Percentiles rank a stretch among this genome's conserved stretches.
phyloP scores from a whole-genome alignment of 257 asterid species.

The Agastache rugosa region DNA sequence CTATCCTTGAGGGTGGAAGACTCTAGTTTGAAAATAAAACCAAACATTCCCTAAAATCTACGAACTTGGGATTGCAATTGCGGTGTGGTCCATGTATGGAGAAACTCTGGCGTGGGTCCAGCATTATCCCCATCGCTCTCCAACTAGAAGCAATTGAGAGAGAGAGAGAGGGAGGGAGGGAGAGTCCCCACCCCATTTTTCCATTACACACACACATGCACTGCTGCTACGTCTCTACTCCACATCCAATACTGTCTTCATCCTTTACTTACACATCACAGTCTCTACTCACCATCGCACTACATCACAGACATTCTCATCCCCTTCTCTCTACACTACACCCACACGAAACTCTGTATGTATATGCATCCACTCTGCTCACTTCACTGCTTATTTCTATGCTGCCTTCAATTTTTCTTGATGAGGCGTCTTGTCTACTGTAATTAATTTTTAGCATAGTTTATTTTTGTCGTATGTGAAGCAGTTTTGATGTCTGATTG shows the following conservation, averaged over 20 bases:
- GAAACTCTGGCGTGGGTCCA: slow-evolving; percentile 44
- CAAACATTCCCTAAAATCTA: no score
- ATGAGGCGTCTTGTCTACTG: slow-evolving; percentile 11
- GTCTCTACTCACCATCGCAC: slow-evolving; percentile 16
- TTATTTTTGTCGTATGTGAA: slow-evolving; percentile 10
- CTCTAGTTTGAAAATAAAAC: no score
- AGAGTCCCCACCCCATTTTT: slow-evolving; percentile 29
- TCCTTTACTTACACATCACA: slow-evolving; percentile 22
- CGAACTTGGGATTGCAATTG: background rate
- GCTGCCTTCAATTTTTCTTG: slow-evolving; percentile 5
- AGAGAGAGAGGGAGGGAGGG: slow-evolving; percentile 24
- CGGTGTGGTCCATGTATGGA: slow-evolving; percentile 32
- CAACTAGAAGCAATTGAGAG: background rate
- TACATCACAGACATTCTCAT: slow-evolving; percentile 29
- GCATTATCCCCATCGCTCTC: slow-evolving; percentile 35
- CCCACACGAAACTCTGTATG: slow-evolving; percentile 2
- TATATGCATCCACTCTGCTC: slow-evolving; percentile 27
- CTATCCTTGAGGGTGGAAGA: background rate
- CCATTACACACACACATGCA: slow-evolving; percentile 45
- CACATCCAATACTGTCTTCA: slow-evolving; percentile 40
- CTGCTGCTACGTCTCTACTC: slow-evolving; percentile 50
- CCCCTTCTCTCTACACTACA: background rate
- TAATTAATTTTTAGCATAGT: background rate
- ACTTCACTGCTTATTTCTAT: slow-evolving; percentile 20
- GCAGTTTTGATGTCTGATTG: slow-evolving; percentile 4